These are phyloP conservation scores for Boehmeria nivea DNA, from an alignment of 306 rosid genomes.

Conservation along the genomic window DNA sequence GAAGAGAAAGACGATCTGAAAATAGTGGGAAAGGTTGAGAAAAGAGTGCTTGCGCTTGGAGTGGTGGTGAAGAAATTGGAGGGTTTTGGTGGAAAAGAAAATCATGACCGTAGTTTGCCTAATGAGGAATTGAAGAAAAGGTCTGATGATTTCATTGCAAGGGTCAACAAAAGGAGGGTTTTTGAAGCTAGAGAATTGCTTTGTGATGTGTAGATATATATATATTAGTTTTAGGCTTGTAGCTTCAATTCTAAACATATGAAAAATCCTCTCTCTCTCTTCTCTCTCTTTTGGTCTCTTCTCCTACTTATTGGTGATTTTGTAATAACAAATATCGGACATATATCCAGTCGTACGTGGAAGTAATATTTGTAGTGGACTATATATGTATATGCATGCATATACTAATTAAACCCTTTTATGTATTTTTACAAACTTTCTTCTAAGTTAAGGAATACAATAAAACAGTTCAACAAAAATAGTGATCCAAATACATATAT, in stretches of 20 bases:
- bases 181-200: conserved; percentile 50
- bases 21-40: background rate
- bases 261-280: background rate
- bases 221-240: background rate
- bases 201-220: conserved; percentile 3
- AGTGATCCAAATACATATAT: no score
- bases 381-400: background rate
- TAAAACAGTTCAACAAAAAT: no score
- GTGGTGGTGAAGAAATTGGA: conserved; percentile 9
- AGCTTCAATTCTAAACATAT: background rate
- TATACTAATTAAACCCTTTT: background rate
- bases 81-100: conserved; percentile 2
- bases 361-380: background rate
- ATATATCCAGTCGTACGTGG: background rate
- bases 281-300: background rate
- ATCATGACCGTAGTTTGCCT: conserved; percentile 2
- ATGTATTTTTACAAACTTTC: no score
- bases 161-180: conserved; percentile 54
- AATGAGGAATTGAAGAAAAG: conserved; percentile 61
- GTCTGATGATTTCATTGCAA: conserved; percentile 84
- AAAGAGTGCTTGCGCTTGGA: conserved; percentile 8
- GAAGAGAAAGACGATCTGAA: no score
- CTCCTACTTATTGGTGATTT: background rate
- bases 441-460: no score
- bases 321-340: background rate